A percentile compares a stretch with the other conserved stretches of the same genome.
Conservation (phyloP, 345 rosid species). For the Salix arbutifolia region DNA sequence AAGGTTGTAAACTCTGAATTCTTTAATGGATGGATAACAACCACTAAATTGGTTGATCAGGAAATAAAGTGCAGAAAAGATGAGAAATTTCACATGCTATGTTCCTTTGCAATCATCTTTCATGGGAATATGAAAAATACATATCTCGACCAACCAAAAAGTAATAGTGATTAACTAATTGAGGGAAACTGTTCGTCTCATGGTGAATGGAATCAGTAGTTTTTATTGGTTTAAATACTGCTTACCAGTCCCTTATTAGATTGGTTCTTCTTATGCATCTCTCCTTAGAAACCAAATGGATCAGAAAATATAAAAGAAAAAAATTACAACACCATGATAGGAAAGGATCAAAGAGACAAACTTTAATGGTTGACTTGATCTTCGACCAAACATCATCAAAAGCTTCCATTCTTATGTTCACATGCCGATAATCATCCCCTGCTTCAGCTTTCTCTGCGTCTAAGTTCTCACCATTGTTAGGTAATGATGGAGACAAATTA, state of each 20-base stretch:
- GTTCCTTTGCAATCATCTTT: no score
- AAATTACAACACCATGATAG: not conserved
- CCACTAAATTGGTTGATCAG: not conserved
- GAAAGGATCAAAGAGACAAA: slow-evolving; percentile 17
- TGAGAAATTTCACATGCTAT: no score
- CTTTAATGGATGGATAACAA: not conserved
- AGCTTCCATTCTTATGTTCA: slow-evolving; percentile 43
- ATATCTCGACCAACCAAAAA: no score
- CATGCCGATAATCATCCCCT: slow-evolving; percentile 15
- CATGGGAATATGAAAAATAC: no score
- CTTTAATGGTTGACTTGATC: slow-evolving; percentile 53
- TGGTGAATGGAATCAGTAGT: no score
- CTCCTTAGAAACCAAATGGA: not conserved
- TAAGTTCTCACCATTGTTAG: slow-evolving; percentile 22
- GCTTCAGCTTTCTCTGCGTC: slow-evolving; percentile 31
- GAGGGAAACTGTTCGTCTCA: not conserved
- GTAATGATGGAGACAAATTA: slow-evolving; percentile 36
- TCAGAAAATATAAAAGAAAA: not conserved
- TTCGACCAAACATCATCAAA: slow-evolving; percentile 67
- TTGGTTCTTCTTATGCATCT: not conserved
- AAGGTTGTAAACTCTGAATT: slow-evolving; percentile 3
- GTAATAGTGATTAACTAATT: no score
- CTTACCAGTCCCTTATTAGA: not conserved
- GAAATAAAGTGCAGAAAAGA: no score
- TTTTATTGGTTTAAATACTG: not conserved